Conservation (phyloP, 768 basidiomycete species). For the Artomyces pyxidatus region DNA sequence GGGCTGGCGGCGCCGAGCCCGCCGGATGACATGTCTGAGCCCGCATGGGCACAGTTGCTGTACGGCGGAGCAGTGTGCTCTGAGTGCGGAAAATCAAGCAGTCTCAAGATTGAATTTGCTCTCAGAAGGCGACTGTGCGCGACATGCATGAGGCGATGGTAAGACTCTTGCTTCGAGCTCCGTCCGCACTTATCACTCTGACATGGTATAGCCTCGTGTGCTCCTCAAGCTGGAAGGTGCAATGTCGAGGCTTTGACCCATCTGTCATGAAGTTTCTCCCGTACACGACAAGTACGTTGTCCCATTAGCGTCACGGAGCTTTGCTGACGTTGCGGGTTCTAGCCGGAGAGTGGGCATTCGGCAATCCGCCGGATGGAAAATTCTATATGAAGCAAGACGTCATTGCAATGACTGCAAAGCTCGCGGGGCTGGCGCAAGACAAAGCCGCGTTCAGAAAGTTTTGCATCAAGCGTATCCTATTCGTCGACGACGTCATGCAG, state of each 20-base stretch:
- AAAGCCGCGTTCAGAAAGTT: constrained; percentile 5
- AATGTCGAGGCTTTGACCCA: constrained; percentile 10
- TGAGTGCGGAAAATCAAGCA: constrained; percentile 7
- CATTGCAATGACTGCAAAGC: constrained; percentile 4
- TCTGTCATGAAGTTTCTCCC: constrained; percentile 11
- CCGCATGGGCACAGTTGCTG: constrained; percentile 12
- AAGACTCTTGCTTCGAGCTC: background rate
- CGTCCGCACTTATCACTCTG: background rate
- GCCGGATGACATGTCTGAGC: constrained; percentile 15
- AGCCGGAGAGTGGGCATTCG: constrained; percentile 13
- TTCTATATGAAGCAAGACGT: constrained; percentile 13
- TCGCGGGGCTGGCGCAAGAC: constrained; percentile 4
- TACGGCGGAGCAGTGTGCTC: constrained; percentile 12
- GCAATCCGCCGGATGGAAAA: constrained; percentile 3
- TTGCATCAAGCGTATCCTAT: constrained; percentile 7
- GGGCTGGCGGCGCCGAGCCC: constrained; percentile 4
- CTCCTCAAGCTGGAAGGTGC: constrained; percentile 2
- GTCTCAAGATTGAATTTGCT: constrained; percentile 12
- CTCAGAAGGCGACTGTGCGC: constrained; percentile 13
- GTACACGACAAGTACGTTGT: constrained; percentile 9
- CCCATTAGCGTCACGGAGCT: background rate
- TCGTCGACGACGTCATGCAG: constrained; percentile 4
- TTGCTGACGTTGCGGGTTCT: background rate
- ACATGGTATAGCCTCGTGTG: constrained; percentile 4
- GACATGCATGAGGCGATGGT: constrained; percentile 9